These are phyloP conservation scores for Aspergillus sp. DNA, from an alignment of 2,329 filamentous ascomycete genomes.

Conservation along the genomic window DNA sequence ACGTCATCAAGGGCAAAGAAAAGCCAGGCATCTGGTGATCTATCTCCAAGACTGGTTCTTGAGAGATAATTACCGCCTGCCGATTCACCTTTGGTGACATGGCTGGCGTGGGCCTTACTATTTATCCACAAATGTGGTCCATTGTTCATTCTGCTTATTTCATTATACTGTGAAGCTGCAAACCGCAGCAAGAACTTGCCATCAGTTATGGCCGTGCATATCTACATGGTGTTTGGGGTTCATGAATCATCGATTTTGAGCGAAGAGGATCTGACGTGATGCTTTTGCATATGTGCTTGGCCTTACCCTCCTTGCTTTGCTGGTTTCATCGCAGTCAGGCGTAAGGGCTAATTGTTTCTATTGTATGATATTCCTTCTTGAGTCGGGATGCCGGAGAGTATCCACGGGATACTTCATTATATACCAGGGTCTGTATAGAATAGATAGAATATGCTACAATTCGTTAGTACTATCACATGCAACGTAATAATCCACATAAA, in stretches of 20 bases:
- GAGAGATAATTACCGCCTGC: background rate
- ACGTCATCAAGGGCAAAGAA: conserved; percentile 39
- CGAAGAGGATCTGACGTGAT: background rate
- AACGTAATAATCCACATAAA: background rate
- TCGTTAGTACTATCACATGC: background rate
- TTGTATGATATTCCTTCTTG: background rate
- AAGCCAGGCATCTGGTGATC: background rate
- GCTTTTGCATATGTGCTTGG: background rate
- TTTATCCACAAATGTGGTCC: background rate
- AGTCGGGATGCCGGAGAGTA: background rate
- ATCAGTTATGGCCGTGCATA: conserved; percentile 5
- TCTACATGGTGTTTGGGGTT: background rate
- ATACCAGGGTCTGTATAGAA: conserved; percentile 7
- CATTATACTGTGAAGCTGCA: conserved; percentile 1
- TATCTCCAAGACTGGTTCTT: conserved; percentile 4
- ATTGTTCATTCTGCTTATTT: conserved; percentile 12
- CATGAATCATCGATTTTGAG: background rate
- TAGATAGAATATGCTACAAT: conserved; percentile 1
- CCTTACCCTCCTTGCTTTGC: conserved; percentile 2
- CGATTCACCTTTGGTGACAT: background rate
- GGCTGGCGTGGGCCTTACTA: background rate
- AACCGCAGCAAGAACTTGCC: background rate
- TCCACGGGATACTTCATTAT: background rate
- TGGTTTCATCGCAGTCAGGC: background rate
- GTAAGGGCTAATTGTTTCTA: background rate